Percentiles rank a stretch among this genome's conserved stretches.
These are phyloP conservation scores for Yarrowia yakushimensis DNA, from an alignment of 805 yeast genomes.

Conservation along the genomic window DNA sequence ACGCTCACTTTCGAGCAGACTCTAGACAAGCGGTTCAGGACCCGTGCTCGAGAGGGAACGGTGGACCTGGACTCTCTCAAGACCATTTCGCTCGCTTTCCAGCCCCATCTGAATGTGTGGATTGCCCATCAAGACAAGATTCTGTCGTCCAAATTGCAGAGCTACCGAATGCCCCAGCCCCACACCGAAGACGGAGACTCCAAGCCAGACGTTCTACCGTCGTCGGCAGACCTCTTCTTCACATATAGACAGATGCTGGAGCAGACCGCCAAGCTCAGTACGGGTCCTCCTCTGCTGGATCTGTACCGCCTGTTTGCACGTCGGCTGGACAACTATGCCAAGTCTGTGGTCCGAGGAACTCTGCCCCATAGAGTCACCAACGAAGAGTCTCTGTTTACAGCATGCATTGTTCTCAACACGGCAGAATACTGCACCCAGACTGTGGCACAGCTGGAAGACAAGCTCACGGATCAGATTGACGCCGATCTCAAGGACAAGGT, in stretches of 20 bases:
- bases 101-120: conserved; percentile 84
- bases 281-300: conserved; percentile 44
- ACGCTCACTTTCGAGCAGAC: conserved; percentile 81
- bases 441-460: conserved; percentile 69
- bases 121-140: conserved; percentile 73
- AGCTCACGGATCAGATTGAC: conserved; percentile 45
- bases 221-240: conserved; percentile 84
- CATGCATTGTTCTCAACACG: conserved; percentile 75
- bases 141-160: conserved; percentile 58
- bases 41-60: neutral
- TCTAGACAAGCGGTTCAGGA: conserved; percentile 56
- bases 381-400: conserved; percentile 58
- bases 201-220: conserved; percentile 61
- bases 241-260: conserved; percentile 66
- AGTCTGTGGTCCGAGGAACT: conserved; percentile 45
- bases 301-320: conserved; percentile 60
- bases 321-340: conserved; percentile 59
- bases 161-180: conserved; percentile 45
- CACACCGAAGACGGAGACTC: conserved; percentile 44
- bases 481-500: conserved; percentile 44
- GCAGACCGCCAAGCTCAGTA: conserved; percentile 61
- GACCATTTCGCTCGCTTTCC: conserved; percentile 64
- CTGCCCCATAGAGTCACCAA: conserved; percentile 10
- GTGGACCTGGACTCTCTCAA: conserved; percentile 28
- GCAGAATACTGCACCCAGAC: conserved; percentile 86